Base-by-base conservation (phyloP, 2,329 filamentous ascomycete genomes). In the Tolypocladium cylindrosporum region DNA sequence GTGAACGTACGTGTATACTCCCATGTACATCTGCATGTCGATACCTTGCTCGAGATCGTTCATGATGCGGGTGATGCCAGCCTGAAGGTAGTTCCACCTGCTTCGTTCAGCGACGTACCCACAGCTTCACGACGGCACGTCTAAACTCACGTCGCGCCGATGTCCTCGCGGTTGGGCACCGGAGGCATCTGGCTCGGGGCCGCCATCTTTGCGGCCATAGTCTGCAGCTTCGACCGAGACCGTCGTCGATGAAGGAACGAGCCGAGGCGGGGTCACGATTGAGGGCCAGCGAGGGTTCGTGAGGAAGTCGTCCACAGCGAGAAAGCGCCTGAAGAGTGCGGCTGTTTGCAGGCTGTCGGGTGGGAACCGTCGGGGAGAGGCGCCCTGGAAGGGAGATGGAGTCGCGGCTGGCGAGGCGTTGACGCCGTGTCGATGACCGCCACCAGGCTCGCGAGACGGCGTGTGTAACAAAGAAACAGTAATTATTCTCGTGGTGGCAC, bases 11-110 rank as follows among this genome's bases (percentile, higher is more conserved):
- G 93, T 97, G 76, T 97, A 97, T 60, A 97, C 86, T 58, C 90
- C 91, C 93, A 97, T 97, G 75, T 97, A 97, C 80, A 90, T 93
- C 66, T 88, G 85, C 86, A 97, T 91, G 69, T 97, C 92, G 75
- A 99, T 89, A 61, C 94, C 94, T 64, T 91, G 88, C 68, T 93
- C 89, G 36, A 97, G 81, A 69, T 95, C 89, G 65, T 85, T 84
- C 93, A 99, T 97, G 69, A 99, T 95, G 71, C 88, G 90, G 63
- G 91, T 86, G 65, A 99, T 91, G 63, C 93, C 92, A 61, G 81
- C 81, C 73, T 97, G 88, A 56, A 99, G 81, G 73, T 96, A 97
- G 59, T 81, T 79, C 94, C 94, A 99, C 76, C 90, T 95, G 66
- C 43, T 57, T 59, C 11, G 37, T 61, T 72, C 58, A 72, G 68